Conservation (phyloP, 148 eudicot genomes). For the Camellia sinensis region DNA sequence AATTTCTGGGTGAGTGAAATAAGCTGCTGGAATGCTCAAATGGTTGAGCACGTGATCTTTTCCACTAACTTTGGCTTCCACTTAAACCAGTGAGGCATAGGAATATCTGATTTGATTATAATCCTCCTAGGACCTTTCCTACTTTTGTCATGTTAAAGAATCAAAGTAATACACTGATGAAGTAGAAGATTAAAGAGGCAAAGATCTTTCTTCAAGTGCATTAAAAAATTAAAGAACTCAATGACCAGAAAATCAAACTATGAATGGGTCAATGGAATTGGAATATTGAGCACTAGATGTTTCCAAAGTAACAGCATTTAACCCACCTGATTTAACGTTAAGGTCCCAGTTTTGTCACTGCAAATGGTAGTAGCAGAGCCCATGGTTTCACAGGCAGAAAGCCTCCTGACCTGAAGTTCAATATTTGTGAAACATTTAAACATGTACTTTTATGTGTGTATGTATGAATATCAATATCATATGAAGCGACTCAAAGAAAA, state of each 20-base stretch:
- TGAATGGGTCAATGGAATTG: not conserved
- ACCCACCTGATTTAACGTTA: constrained; percentile 61
- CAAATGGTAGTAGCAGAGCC: constrained; percentile 99
- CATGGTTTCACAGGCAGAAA: constrained; percentile 99
- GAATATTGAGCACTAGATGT: constrained; percentile 2
- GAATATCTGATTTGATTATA: too few relatives aligned
- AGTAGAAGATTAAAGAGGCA: too few relatives aligned
- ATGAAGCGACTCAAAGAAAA: not conserved
- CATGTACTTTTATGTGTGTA: not conserved
- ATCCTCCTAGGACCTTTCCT: too few relatives aligned
- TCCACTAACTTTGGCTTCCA: too few relatives aligned
- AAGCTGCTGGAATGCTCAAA: too few relatives aligned
- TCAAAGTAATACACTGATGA: too few relatives aligned
- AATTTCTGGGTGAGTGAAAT: too few relatives aligned
- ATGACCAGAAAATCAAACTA: not conserved
- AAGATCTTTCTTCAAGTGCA: not conserved
- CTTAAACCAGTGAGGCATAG: not conserved
- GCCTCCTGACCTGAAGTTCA: constrained; percentile 76
- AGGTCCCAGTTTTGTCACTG: constrained; percentile 94
- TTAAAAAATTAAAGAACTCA: not conserved
- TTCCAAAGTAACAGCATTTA: not conserved
- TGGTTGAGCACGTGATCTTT: too few relatives aligned
- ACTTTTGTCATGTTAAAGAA: too few relatives aligned
- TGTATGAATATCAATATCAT: not conserved
- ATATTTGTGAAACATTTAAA: constrained; percentile 3